A percentile compares a stretch with the other conserved stretches of the same genome.
These are phyloP conservation scores for Sporothrix luriei DNA, from an alignment of 2,329 filamentous ascomycete genomes.

Conservation along the genomic window DNA sequence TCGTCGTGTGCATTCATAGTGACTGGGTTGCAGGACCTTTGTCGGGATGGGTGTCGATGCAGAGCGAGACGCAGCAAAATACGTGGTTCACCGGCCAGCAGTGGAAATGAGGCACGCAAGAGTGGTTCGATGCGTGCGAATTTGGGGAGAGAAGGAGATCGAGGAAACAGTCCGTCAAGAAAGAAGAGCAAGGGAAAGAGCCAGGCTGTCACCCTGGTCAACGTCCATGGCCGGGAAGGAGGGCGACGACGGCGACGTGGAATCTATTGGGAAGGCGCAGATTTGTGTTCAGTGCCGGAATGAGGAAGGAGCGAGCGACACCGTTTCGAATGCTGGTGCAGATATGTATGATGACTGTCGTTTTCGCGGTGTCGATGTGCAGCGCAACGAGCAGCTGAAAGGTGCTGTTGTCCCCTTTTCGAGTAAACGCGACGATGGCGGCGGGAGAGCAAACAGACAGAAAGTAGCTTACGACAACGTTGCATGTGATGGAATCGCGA, in stretches of 20 bases:
- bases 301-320: conserved; percentile 1
- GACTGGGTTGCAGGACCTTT: conserved; percentile 10
- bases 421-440: neutral
- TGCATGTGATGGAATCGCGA: conserved; percentile 31
- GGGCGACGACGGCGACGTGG: neutral
- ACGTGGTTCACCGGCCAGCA: conserved; percentile 21
- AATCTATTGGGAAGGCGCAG: neutral
- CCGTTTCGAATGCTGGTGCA: neutral
- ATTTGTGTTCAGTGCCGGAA: neutral
- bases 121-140: neutral
- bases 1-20: conserved; percentile 45
- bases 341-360: neutral
- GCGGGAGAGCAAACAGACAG: neutral
- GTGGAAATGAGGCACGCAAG: conserved; percentile 6
- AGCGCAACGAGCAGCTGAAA: neutral
- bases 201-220: conserved; percentile 21
- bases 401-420: neutral
- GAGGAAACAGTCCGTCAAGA: neutral
- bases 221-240: conserved; percentile 26
- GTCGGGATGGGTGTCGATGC: conserved; percentile 26
- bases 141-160: neutral
- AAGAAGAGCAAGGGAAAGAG: neutral
- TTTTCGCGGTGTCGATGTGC: too few relatives aligned
- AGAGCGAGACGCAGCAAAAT: neutral
- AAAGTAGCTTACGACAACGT: neutral